Evolutionary conservation across 1,284 basidiomycete genomes (phyloP).

Genomic region (Stereum hirsutum): DNA sequence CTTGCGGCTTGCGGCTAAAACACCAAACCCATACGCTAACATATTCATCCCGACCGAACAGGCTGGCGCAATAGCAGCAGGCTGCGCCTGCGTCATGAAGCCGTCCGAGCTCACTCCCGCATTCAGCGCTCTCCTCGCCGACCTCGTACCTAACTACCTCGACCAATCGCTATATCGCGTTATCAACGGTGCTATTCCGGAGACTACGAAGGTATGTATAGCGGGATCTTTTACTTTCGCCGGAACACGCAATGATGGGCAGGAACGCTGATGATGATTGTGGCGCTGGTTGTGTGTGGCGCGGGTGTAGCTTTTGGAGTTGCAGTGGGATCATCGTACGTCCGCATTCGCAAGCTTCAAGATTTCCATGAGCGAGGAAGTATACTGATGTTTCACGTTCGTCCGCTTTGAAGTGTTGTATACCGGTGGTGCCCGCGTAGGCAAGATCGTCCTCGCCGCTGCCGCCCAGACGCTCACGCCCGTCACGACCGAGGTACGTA

Average conservation of each 20-base stretch:
- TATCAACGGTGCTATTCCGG: slow-evolving; percentile 69
- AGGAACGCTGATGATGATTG: too few relatives aligned
- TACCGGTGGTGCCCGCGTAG: slow-evolving; percentile 67
- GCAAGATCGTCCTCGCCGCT: slow-evolving; percentile 69
- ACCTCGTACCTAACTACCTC: slow-evolving; percentile 76
- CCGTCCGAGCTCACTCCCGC: slow-evolving; percentile 75
- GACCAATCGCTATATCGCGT: slow-evolving; percentile 66
- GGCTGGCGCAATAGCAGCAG: slow-evolving; percentile 76
- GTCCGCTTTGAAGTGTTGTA: slow-evolving; percentile 54
- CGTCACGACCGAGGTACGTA: slow-evolving; percentile 25
- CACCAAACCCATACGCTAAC: too few relatives aligned
- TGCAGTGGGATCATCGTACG: slow-evolving; percentile 84
- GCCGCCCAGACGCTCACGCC: slow-evolving; percentile 86
- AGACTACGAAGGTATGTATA: slow-evolving; percentile 55
- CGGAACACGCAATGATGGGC: too few relatives aligned
- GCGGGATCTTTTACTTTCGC: background rate
- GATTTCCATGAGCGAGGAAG: background rate
- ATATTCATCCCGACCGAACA: too few relatives aligned
- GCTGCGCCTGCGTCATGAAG: slow-evolving; percentile 69
- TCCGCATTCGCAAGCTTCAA: slow-evolving; percentile 7
- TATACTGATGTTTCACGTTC: slow-evolving; percentile 2
- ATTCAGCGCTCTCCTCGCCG: slow-evolving; percentile 56
- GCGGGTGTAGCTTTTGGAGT: slow-evolving; percentile 69
- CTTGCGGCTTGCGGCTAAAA: too few relatives aligned
- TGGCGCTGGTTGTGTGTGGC: too few relatives aligned